Evolutionary conservation across 345 rosid species (phyloP).

Genomic region (Eucalyptus pumila): DNA sequence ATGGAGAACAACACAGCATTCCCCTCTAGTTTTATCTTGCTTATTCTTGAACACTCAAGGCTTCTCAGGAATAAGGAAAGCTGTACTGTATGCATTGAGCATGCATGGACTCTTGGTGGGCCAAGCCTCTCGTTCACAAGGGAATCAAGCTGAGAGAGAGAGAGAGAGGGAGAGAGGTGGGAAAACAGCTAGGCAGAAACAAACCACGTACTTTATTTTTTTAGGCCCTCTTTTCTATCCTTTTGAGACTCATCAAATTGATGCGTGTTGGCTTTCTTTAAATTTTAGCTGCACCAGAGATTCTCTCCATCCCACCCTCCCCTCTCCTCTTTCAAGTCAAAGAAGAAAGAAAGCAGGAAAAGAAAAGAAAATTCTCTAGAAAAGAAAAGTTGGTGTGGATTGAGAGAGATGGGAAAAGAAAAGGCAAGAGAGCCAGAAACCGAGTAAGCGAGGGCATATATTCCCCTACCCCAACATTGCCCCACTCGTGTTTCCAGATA

Average conservation of each 20-base stretch:
- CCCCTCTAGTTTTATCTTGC: background rate
- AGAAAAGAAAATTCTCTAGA: background rate
- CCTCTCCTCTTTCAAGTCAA: slow-evolving; percentile 4
- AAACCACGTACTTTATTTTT: background rate
- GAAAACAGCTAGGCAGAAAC: background rate
- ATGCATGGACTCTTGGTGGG: background rate
- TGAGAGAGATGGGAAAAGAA: background rate
- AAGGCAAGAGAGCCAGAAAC: background rate
- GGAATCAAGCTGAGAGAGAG: background rate
- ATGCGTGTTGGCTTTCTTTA: background rate
- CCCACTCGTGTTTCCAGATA: slow-evolving; percentile 3
- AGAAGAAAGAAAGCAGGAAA: background rate
- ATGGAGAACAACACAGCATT: background rate
- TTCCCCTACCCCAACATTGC: slow-evolving; percentile 4
- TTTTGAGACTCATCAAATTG: background rate
- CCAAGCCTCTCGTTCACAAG: background rate
- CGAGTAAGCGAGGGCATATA: background rate
- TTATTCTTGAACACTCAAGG: background rate
- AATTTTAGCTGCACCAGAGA: slow-evolving; percentile 2
- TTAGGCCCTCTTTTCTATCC: background rate
- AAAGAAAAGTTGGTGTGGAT: background rate
- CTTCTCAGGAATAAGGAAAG: background rate
- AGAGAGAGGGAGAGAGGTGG: background rate
- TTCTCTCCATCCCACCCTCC: background rate
- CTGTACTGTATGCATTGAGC: background rate